Percentiles rank a stretch among this genome's conserved stretches.
Conservation (phyloP, 1,139 yeast species). For the Geotrichum candidum region DNA sequence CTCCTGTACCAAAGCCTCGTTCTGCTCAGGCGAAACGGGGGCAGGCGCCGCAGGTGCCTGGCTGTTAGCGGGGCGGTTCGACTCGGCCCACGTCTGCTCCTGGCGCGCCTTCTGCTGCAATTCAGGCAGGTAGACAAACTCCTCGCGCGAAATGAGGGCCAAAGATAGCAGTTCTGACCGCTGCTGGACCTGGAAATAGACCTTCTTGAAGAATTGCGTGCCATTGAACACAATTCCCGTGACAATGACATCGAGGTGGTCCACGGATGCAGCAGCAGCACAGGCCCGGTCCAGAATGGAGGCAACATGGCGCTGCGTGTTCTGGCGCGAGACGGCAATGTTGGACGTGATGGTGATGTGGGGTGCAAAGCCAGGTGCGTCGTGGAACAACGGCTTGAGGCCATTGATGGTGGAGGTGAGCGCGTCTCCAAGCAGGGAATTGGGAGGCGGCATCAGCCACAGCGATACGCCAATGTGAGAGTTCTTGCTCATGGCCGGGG, state of each 20-base stretch:
- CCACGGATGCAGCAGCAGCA: conserved; percentile 48
- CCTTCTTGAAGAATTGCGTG: conserved; percentile 52
- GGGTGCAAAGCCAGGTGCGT: conserved; percentile 63
- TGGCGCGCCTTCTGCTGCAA: conserved; percentile 28
- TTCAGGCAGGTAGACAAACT: conserved; percentile 46
- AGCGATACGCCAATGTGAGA: conserved; percentile 44
- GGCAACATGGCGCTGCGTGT: conserved; percentile 45
- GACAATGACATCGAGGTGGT: conserved; percentile 31
- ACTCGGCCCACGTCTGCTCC: conserved; percentile 19
- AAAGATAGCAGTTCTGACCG: conserved; percentile 57
- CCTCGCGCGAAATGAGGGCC: conserved; percentile 64
- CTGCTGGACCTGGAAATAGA: conserved; percentile 51
- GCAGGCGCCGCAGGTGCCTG: conserved; percentile 17
- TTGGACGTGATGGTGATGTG: conserved; percentile 71
- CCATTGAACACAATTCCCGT: conserved; percentile 35
- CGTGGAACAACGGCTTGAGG: conserved; percentile 63
- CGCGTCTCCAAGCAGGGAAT: conserved; percentile 51
- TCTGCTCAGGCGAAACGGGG: conserved; percentile 28
- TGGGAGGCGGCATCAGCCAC: conserved; percentile 69
- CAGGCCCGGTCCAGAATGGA: conserved; percentile 58
- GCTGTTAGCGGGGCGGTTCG: neutral
- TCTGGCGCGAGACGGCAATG: conserved; percentile 38
- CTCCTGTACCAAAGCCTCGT: conserved; percentile 21
- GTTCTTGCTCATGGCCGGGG: conserved; percentile 9
- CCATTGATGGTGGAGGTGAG: conserved; percentile 57